Evolutionary conservation across 495 filamentous ascomycete species (phyloP).

Genomic region (Monascus purpureus): DNA sequence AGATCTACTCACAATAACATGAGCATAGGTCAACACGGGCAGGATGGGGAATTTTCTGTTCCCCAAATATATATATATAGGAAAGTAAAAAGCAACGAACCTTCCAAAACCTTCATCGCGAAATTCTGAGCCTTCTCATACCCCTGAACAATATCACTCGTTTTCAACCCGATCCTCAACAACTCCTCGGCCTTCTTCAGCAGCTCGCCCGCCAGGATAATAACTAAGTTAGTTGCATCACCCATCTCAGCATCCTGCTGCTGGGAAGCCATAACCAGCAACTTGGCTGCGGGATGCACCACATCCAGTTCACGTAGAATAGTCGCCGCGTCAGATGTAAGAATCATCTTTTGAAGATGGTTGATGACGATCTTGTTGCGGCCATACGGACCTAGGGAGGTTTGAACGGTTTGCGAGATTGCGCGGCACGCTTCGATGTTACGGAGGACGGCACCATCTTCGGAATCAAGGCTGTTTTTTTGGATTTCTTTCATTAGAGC

Average conservation of each 20-base stretch:
- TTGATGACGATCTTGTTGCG: constrained; percentile 99
- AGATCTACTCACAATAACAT: constrained; percentile 41
- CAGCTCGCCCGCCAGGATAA: constrained; percentile 88
- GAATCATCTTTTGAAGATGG: constrained; percentile 98
- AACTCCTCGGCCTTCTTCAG: constrained; percentile 96
- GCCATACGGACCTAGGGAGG: constrained; percentile 91
- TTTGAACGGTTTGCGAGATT: constrained; percentile 90
- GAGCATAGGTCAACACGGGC: no score
- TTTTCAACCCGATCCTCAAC: constrained; percentile 88
- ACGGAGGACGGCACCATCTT: constrained; percentile 96
- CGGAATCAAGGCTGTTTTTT: constrained; percentile 87
- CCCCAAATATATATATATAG: background rate
- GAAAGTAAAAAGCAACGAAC: constrained; percentile 23
- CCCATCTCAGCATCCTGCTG: constrained; percentile 99
- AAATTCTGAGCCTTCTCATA: constrained; percentile 90
- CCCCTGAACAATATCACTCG: constrained; percentile 86
- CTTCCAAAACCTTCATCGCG: constrained; percentile 70
- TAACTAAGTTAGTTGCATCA: constrained; percentile 95
- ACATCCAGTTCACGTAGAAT: constrained; percentile 97
- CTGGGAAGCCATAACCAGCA: constrained; percentile 98
- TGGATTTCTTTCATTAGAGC: constrained; percentile 2
- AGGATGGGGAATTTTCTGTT: no score
- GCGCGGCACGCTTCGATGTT: constrained; percentile 98
- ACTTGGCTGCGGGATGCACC: constrained; percentile 93
- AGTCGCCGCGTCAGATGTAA: constrained; percentile 95